Evolutionary conservation across 441 rosid species (phyloP), one percentile per base, ranked within the genome.

Genomic region (Gossypium gossypioides): DNA sequence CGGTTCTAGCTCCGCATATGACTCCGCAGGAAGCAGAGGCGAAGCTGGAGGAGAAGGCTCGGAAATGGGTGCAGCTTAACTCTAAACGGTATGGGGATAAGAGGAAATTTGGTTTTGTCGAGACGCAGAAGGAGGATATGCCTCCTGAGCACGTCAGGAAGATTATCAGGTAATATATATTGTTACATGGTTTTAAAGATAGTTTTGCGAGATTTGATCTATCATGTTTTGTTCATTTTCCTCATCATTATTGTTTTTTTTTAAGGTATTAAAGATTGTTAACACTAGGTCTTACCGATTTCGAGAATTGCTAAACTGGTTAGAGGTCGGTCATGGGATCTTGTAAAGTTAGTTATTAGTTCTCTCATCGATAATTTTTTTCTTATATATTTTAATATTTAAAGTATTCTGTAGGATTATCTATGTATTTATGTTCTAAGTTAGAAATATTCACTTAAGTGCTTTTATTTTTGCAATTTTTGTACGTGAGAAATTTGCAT

Each of bases 41-140:
- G 16, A 80, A 71, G 83, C 76, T 93, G 37, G 96, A 91, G 81
- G 93, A 90, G 85, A 91, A 93, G 83, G 98, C 98, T 0, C 79
- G 98, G 29, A 93, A 93, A 76, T 93, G 97, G 98, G 91, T 90
- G 91, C 97, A 91, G 75, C 89, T 93, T 5, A 93, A 90, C 72
- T 90, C 98, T 32, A 91, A 91, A 80, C 72, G 98, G 42, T 93
- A 93, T 51, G 94, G 97, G 13, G 97, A 91, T 72, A 93, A 93
- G 83, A 76, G 98, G 83, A 93, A 93, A 90, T 91, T 90, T 54
- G 97, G 98, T 12, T 93, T 93, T 73, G 98, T 93, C 12, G 98
- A 93, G 82, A 86, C 98, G 27, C 98, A 93, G 87, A 93, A 93
- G 84, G 98, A 93, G 87, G 98, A 93, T 72, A 93, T 93, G 98